Percentiles rank a stretch among this genome's conserved stretches.
These are phyloP conservation scores for Phytophthora colocasiae DNA, from an alignment of 352 stramenopile genomes.

Conservation along the genomic window DNA sequence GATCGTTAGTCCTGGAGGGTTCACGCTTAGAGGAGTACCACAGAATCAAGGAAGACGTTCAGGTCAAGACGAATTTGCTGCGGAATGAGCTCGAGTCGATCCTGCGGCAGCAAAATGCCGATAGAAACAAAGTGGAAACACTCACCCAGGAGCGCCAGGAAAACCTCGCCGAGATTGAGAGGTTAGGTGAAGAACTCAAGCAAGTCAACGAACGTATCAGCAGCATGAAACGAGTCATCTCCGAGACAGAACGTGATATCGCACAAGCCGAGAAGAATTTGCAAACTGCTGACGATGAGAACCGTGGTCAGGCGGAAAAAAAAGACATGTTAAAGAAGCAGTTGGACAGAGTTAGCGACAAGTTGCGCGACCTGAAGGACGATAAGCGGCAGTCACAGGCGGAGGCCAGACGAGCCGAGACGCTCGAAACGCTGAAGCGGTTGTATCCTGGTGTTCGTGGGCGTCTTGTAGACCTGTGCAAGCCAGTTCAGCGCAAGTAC, in stretches of 20 bases:
- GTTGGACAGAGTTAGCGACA: constrained; percentile 75
- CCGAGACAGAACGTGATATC: constrained; percentile 66
- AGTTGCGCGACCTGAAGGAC: constrained; percentile 93
- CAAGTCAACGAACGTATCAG: constrained; percentile 66
- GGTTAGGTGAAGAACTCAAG: constrained; percentile 67
- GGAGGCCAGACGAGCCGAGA: constrained; percentile 84
- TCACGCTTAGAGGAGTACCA: constrained; percentile 83
- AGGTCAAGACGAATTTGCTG: constrained; percentile 75
- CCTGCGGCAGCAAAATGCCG: constrained; percentile 64
- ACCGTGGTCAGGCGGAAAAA: constrained; percentile 57
- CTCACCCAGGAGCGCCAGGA: constrained; percentile 76
- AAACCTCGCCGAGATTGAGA: constrained; percentile 72
- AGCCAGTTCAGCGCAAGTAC: constrained; percentile 96
- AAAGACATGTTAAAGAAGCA: constrained; percentile 78
- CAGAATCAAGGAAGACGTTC: constrained; percentile 78
- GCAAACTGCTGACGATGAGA: constrained; percentile 67
- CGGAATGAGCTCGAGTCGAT: constrained; percentile 79
- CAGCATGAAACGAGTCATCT: constrained; percentile 80
- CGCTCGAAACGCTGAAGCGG: constrained; percentile 80
- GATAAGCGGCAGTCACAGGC: constrained; percentile 93
- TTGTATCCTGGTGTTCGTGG: constrained; percentile 95
- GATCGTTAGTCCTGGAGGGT: constrained; percentile 65
- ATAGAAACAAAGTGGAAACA: constrained; percentile 78
- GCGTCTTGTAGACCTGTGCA: constrained; percentile 97
- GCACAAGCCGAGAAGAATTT: constrained; percentile 56